Evolutionary conservation across 768 basidiomycete species (phyloP), one percentile per base, ranked within the genome.

Genomic region (Pleurotus tuoliensis): DNA sequence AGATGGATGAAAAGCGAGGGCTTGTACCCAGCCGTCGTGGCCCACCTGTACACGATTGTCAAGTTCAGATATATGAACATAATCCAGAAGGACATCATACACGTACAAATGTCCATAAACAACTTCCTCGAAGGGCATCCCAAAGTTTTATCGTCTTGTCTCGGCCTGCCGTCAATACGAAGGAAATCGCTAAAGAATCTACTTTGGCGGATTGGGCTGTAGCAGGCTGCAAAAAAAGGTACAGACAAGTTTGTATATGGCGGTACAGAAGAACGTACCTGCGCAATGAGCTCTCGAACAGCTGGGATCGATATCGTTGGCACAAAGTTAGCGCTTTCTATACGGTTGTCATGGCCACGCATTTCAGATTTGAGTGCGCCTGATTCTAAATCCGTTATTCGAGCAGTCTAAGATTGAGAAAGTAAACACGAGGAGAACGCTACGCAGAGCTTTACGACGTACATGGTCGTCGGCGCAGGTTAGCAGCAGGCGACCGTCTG

Each of bases 111-210:
- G 82, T 90, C 68, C 86, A 80, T 44, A 94, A 69, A 69, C 90
- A 79, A 68, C 92, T 92, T 4, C 95, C 94, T 45, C 83, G 86
- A 58, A 85, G 79, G 0, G 84, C 79, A 64, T 97, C 94, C 94
- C 94, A 98, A 15, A 98, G 70, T 64, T 88, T 91, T 74, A 97
- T 91, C 4, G 84, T 85, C 77, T 93, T 96, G 74, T 98, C 94
- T 69, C 94, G 80, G 30, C 90, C 87, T 2, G 92, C 93, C 12
- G 92, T 94, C 8, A 86, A 86, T 6, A 90, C 78, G 66, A 85
- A 94, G 22, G 51, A 53, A n/a, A 53, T 53, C 15, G 51, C 37
- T 20, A 53, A 24, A 13, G 51, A 53, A 41, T 53, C 51, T 7
- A 53, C 51, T 53, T 53, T 53, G 22, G 51, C 51, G 15, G 51